These are phyloP conservation scores for Lichtheimia ornata DNA, from an alignment of 371 early-diverging fungal genomes.

Conservation along the genomic window DNA sequence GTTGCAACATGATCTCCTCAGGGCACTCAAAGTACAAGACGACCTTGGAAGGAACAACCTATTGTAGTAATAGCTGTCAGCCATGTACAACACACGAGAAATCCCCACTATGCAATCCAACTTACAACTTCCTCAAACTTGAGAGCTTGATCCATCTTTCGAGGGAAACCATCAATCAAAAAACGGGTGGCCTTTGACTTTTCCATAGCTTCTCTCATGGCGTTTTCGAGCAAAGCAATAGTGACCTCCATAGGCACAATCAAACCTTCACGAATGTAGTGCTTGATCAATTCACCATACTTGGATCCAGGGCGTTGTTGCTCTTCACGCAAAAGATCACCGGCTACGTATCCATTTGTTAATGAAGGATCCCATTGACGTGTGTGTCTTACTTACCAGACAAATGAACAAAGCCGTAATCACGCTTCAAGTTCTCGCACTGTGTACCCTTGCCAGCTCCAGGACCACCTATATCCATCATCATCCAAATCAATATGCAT, in stretches of 20 bases:
- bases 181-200: constrained; percentile 64
- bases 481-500: no score
- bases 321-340: constrained; percentile 94
- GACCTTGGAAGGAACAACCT: constrained; percentile 61
- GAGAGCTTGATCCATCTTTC: constrained; percentile 91
- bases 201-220: constrained; percentile 75
- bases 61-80: no score
- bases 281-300: constrained; percentile 88
- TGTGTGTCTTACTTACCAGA: constrained; percentile 39
- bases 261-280: constrained; percentile 89
- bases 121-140: constrained; percentile 84
- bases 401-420: constrained; percentile 93
- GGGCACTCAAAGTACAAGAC: constrained; percentile 94
- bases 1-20: constrained; percentile 85
- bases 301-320: constrained; percentile 82
- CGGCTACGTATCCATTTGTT: constrained; percentile 54
- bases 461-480: constrained; percentile 65
- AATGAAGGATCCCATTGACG: background rate
- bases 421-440: constrained; percentile 83
- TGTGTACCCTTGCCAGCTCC: constrained; percentile 96
- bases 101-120: background rate
- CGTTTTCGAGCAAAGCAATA: constrained; percentile 84
- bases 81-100: no score
- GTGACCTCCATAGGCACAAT: constrained; percentile 97
- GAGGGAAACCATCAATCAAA: constrained; percentile 97